Percentiles rank a stretch among this genome's conserved stretches.
Conservation (phyloP, 2,329 filamentous ascomycete species). For the Alternaria arbusti region DNA sequence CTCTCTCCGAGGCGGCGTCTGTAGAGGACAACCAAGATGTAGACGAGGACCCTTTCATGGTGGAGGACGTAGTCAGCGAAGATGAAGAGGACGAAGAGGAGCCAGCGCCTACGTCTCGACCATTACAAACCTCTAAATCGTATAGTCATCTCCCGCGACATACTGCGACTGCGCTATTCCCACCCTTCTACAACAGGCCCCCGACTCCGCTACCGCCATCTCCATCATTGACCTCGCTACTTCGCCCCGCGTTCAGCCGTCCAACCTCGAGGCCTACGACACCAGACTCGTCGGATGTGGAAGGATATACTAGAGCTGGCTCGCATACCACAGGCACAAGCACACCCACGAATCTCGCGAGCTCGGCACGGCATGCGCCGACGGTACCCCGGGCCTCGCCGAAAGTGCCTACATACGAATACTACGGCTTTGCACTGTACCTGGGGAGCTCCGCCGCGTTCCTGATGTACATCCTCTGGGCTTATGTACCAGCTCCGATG, state of each 20-base stretch:
- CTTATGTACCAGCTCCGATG: slow-evolving; percentile 89
- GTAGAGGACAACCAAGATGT: slow-evolving; percentile 25
- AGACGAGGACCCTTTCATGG: slow-evolving; percentile 21
- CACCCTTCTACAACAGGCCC: slow-evolving; percentile 97
- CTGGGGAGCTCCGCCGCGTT: slow-evolving; percentile 85
- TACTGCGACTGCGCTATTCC: slow-evolving; percentile 59
- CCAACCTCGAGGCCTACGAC: slow-evolving; percentile 81
- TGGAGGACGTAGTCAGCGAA: slow-evolving; percentile 31
- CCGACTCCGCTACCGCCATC: slow-evolving; percentile 92
- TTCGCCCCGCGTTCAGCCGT: slow-evolving; percentile 71
- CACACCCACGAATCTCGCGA: slow-evolving; percentile 61
- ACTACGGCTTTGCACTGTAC: slow-evolving; percentile 98
- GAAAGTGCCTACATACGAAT: slow-evolving; percentile 98
- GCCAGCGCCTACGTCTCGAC: slow-evolving; percentile 32
- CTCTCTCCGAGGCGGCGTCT: slow-evolving; percentile 48
- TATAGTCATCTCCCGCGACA: slow-evolving; percentile 53
- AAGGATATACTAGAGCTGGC: slow-evolving; percentile 50
- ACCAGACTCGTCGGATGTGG: slow-evolving; percentile 88
- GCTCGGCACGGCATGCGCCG: slow-evolving; percentile 63
- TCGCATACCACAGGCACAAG: slow-evolving; percentile 27
- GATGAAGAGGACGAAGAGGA: slow-evolving; percentile 12
- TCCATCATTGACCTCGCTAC: slow-evolving; percentile 87
- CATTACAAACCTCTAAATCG: slow-evolving; percentile 53
- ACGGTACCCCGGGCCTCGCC: slow-evolving; percentile 84
- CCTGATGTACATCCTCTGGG: slow-evolving; percentile 76